Base-by-base conservation (phyloP, 2,329 filamentous ascomycete species). In the Endoconidiophora laricicola region DNA sequence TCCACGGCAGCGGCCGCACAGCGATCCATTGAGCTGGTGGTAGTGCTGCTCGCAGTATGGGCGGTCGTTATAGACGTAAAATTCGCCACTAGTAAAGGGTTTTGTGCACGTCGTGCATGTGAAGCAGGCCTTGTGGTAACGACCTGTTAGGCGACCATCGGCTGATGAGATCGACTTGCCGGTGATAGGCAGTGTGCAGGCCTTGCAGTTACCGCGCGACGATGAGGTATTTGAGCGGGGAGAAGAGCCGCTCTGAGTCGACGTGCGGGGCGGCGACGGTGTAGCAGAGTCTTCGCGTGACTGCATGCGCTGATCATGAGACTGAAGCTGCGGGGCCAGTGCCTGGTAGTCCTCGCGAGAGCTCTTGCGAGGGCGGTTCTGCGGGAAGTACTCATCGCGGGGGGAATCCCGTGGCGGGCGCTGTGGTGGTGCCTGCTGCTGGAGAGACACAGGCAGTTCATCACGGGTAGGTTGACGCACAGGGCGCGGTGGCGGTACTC, bases 41-140 rank as follows among this genome's bases (percentile, higher is more conserved):
- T 96, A 98, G 64, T 96, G 87, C 46, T 81, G 79, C 57, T 86
- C 82, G 64, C 91, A 96, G 65, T 90, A 95, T 0, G 91, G 91
- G 53, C 78, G 73, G 65, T 98, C 86, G 56, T 83, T 68, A 53
- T 87, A 76, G 9, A 98, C 88, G 62, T 98, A 98, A 59, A 96
- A 96, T 53, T 91, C 87, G 1, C 86, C 76, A 0, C 87, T 94
- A 18, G 79, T 71, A 60, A 96, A 98, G 1, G 87, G 81, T 49
- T 79, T 73, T 9, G 71, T 70, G 67, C 91, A 98, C 1, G 83
- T 87, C 3, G 78, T 76, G 71, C 91, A 98, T 9, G 90, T 84
- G 61, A 98, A 96, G 63, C 90, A 98, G 3, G 82, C 76, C 63
- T 93, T 94, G 70, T 98, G 91, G 63, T 94, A 98, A 55, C 87